Evolutionary conservation across 1,284 basidiomycete species (phyloP).

Genomic region (Rhodotorula glutinis): DNA sequence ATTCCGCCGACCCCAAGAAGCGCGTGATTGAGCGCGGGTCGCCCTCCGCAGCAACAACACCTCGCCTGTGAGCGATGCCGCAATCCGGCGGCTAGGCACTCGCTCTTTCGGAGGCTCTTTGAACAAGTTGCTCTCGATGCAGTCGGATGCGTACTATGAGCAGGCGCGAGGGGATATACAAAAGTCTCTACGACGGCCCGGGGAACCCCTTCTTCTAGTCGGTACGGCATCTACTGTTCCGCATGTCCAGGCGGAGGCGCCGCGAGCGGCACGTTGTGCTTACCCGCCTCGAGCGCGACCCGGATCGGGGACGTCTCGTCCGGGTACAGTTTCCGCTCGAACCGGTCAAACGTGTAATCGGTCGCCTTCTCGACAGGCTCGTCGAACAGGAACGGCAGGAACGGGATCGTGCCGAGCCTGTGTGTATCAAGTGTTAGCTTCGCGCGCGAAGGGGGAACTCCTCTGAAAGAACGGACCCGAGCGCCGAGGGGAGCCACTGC

Average conservation of each 20-base stretch:
- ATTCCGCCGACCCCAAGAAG: too few species aligned
- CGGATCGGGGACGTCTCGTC: slow-evolving; percentile 19
- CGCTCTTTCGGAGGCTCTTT: too few species aligned
- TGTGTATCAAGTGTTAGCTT: background rate
- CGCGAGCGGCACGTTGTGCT: slow-evolving; percentile 8
- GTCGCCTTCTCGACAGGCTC: slow-evolving; percentile 53
- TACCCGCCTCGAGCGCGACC: slow-evolving; percentile 15
- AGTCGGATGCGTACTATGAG: too few species aligned
- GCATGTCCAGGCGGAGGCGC: background rate
- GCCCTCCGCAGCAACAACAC: too few species aligned
- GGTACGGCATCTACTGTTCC: background rate
- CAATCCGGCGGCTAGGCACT: too few species aligned
- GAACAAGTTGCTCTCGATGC: too few species aligned
- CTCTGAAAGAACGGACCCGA: background rate
- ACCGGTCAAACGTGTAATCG: slow-evolving; percentile 53
- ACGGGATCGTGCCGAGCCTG: slow-evolving; percentile 63
- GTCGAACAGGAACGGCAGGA: slow-evolving; percentile 70
- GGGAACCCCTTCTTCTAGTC: too few species aligned
- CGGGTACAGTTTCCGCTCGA: slow-evolving; percentile 46
- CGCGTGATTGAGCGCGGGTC: background rate
- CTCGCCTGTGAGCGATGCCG: too few species aligned
- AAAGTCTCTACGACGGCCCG: background rate
- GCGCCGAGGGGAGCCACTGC: slow-evolving; percentile 5
- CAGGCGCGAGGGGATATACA: too few species aligned
- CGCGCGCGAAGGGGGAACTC: background rate